Conservation (phyloP, 371 early-diverging fungal genomes). For the Quaeritorhiza haematococci region DNA sequence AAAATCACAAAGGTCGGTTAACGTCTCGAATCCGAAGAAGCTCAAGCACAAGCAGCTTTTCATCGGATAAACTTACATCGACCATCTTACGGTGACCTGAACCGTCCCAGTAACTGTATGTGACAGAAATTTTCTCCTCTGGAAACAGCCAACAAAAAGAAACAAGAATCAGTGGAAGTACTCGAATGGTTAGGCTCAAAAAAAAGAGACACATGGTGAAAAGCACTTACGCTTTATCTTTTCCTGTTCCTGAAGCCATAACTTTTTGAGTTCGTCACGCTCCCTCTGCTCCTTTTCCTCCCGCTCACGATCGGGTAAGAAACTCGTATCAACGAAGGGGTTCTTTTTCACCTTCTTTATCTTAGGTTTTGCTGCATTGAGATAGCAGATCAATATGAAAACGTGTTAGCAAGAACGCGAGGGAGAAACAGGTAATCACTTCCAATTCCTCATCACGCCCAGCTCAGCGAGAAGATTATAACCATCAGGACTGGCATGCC, state of each 20-base stretch:
- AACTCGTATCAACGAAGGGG: constrained; percentile 87
- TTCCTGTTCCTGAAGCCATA: constrained; percentile 80
- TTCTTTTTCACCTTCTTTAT: constrained; percentile 76
- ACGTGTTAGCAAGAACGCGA: neutral
- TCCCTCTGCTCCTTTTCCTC: constrained; percentile 70
- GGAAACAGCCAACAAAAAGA: constrained; percentile 14
- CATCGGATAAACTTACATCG: constrained; percentile 39
- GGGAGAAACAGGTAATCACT: neutral
- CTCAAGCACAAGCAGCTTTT: neutral
- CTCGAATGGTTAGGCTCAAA: neutral
- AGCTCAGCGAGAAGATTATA: constrained; percentile 39
- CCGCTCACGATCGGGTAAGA: constrained; percentile 87
- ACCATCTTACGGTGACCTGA: constrained; percentile 84
- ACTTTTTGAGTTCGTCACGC: constrained; percentile 69
- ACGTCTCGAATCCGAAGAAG: too few relatives aligned
- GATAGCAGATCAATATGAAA: too few relatives aligned
- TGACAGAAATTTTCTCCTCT: constrained; percentile 76
- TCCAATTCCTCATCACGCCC: neutral
- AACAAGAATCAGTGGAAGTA: neutral
- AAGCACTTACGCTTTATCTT: constrained; percentile 60
- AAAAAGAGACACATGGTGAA: neutral
- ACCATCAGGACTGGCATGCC: too few relatives aligned
- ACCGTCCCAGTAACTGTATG: constrained; percentile 95
- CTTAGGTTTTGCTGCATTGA: neutral
- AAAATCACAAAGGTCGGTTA: neutral